phyloP scores from a whole-genome alignment of 2,329 filamentous ascomycete genomes.

The Aspergillus sp. region DNA sequence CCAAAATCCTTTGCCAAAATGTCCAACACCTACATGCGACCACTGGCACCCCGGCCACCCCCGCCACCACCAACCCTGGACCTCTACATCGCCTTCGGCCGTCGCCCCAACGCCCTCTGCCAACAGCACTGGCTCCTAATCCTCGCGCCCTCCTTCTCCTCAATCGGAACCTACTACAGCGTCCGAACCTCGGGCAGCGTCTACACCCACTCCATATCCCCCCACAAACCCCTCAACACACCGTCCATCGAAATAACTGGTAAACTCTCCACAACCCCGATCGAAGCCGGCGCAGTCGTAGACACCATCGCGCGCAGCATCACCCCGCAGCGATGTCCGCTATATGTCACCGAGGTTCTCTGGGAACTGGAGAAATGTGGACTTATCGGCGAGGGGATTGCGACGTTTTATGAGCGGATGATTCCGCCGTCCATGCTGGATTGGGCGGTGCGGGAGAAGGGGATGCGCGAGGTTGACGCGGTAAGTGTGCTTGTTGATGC shows the following conservation, averaged over 20 bases:
- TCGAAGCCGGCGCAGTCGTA: not conserved
- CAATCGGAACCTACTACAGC: not conserved
- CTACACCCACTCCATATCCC: not conserved
- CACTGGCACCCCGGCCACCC: too few relatives aligned
- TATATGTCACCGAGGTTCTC: not conserved
- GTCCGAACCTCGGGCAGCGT: not conserved
- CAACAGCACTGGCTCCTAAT: not conserved
- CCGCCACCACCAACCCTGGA: not conserved
- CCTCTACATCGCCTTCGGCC: not conserved
- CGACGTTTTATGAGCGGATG: not conserved
- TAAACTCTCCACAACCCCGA: not conserved
- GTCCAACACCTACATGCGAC: not conserved
- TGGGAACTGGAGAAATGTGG: not conserved
- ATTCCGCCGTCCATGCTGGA: not conserved
- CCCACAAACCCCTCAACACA: not conserved
- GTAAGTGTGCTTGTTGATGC: not conserved
- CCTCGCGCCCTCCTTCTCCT: not conserved
- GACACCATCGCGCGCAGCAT: not conserved
- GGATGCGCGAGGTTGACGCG: not conserved
- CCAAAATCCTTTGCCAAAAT: not conserved
- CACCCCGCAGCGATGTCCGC: not conserved
- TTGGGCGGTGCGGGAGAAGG: not conserved
- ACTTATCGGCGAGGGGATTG: not conserved
- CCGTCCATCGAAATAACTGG: not conserved
- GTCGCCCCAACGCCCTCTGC: not conserved